Evolutionary conservation across 805 yeast genomes (phyloP).

Genomic region (Candida bentonensis): DNA sequence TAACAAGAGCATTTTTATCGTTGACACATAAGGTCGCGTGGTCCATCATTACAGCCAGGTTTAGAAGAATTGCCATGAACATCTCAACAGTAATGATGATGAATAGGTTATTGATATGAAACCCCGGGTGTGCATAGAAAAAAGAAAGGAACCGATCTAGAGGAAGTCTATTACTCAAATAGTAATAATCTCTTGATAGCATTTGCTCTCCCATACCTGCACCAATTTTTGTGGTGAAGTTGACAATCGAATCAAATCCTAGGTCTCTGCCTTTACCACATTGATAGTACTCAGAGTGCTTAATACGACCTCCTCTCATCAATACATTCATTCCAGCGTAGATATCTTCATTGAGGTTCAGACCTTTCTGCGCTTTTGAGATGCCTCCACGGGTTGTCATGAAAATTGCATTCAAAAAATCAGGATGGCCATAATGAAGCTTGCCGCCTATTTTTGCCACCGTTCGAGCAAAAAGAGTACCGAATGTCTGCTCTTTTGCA

Average conservation of each 20-base stretch:
- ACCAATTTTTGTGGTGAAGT: conserved; percentile 73
- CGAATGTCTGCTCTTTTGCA: conserved; percentile 79
- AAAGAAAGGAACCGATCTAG: conserved; percentile 66
- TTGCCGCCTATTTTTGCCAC: conserved; percentile 73
- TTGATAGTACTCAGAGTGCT: conserved; percentile 71
- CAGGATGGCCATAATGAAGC: conserved; percentile 80
- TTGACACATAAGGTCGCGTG: conserved; percentile 50
- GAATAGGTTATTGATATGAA: conserved; percentile 66
- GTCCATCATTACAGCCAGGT: conserved; percentile 49
- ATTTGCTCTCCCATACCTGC: conserved; percentile 88
- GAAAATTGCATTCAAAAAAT: conserved; percentile 57
- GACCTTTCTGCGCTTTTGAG: conserved; percentile 71
- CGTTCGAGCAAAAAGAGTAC: conserved; percentile 71
- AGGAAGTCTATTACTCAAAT: conserved; percentile 63
- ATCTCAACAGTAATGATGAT: conserved; percentile 56
- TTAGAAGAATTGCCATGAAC: conserved; percentile 42
- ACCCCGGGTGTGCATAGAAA: conserved; percentile 78
- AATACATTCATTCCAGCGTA: conserved; percentile 77
- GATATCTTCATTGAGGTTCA: conserved; percentile 74
- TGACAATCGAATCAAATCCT: conserved; percentile 71
- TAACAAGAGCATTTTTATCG: conserved; percentile 42
- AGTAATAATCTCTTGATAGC: conserved; percentile 69
- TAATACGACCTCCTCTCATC: conserved; percentile 68
- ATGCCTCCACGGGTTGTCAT: conserved; percentile 83
- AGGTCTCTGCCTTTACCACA: conserved; percentile 82